A percentile compares a stretch with the other conserved stretches of the same genome.
phyloP scores from a whole-genome alignment of 2,329 filamentous ascomycete genomes.

The Xylogone sp. region DNA sequence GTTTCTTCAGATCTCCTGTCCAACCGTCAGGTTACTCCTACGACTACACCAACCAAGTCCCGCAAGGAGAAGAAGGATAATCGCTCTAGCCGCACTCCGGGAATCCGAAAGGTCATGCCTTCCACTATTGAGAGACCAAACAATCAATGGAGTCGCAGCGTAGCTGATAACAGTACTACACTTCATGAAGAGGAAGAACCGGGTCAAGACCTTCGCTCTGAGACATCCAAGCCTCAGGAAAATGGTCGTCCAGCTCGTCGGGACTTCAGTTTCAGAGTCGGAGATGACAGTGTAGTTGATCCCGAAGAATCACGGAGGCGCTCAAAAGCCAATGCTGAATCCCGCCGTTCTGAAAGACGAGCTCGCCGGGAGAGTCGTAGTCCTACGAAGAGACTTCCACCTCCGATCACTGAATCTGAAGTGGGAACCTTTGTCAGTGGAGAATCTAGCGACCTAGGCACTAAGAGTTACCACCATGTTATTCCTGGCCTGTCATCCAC shows the following conservation, averaged over 20 bases:
- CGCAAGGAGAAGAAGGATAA: slow-evolving; percentile 21
- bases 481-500: slow-evolving; percentile 24
- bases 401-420: not conserved
- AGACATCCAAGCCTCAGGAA: slow-evolving; percentile 52
- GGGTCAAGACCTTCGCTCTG: slow-evolving; percentile 50
- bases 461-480: slow-evolving; percentile 29
- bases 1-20: slow-evolving; percentile 47
- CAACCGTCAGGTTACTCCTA: slow-evolving; percentile 54
- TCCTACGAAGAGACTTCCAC: slow-evolving; percentile 17
- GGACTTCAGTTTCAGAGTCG: slow-evolving; percentile 27
- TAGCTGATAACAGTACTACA: slow-evolving; percentile 6
- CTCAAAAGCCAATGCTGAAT: not conserved
- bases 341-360: not conserved
- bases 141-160: slow-evolving; percentile 13
- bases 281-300: slow-evolving; percentile 22
- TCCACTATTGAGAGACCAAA: not conserved
- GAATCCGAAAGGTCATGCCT: slow-evolving; percentile 27
- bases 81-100: slow-evolving; percentile 16
- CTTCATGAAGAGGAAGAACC: slow-evolving; percentile 6
- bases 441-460: slow-evolving; percentile 24
- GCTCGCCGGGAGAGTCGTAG: slow-evolving; percentile 8
- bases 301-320: slow-evolving; percentile 8
- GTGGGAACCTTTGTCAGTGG: slow-evolving; percentile 4
- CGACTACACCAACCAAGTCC: slow-evolving; percentile 42
- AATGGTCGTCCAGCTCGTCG: slow-evolving; percentile 41